Evolutionary conservation across 148 eudicot species (phyloP), one percentile per base, ranked within the genome.

Genomic region (Diospyros lotus): DNA sequence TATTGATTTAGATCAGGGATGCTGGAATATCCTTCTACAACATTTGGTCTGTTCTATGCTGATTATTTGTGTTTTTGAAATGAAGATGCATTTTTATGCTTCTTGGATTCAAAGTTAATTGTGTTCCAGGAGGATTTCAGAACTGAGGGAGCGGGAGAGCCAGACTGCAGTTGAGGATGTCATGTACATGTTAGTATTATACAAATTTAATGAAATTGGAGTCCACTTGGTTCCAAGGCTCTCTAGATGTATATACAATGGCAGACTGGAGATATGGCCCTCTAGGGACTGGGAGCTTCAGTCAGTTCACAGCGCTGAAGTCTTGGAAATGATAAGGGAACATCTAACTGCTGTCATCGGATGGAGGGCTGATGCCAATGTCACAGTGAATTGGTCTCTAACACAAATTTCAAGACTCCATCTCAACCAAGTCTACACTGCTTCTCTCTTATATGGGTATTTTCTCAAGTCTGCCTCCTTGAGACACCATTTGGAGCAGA

Each of bases 121-220:
- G n/a, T 66, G 62, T 28, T 51, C 42, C 87, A 95, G 99, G 96
- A 92, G 97, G 81, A 95, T 92, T 68, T 91, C 94, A 0, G 86
- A 90, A 76, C 76, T 92, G 74, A 95, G 80, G 80, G 87, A 86
- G 67, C 71, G 50, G 3, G 97, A 90, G 68, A 88, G 88, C 68
- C 84, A 80, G 73, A 63, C 80, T 53, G 86, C 87, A 53, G 84
- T 88, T 56, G 91, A 95, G 84, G 97, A 95, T 70, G 76, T 84
- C 55, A 82, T 95, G 80, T 92, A 92, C 75, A 80, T 84, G 88
- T 77, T 89, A 51, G 84, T 95, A 72, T 69, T 79, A 10, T 79
- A 83, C 83, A 90, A 80, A 28, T 95, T 95, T 69, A 83, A 86
- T 1, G 86, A 87, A 72, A 87, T 90, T 48, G 65, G 82, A 79